Conservation (phyloP, 305 asterid species). For the Withania somnifera region DNA sequence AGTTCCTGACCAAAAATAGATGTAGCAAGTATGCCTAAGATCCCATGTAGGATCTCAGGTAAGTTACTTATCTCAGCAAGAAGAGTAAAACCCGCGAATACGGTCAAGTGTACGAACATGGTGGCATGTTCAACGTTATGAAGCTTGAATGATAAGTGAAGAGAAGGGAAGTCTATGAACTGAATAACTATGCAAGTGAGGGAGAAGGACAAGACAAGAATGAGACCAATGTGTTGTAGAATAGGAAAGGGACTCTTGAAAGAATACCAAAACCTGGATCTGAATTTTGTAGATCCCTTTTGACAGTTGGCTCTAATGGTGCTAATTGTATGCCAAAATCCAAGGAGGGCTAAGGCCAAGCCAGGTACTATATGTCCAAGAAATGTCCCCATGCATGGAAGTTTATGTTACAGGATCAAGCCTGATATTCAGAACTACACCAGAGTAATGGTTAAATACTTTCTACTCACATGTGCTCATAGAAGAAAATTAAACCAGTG, state of each 20-base stretch:
- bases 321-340: slow-evolving; percentile 60
- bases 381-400: slow-evolving; percentile 54
- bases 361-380: slow-evolving; percentile 60
- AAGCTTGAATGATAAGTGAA: slow-evolving; percentile 44
- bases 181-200: slow-evolving; percentile 42
- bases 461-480: not conserved
- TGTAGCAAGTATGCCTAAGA: slow-evolving; percentile 51
- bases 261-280: slow-evolving; percentile 55
- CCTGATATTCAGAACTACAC: not conserved
- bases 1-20: slow-evolving; percentile 65
- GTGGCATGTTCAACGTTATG: slow-evolving; percentile 58
- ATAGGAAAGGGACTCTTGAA: slow-evolving; percentile 24
- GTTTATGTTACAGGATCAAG: not conserved
- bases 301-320: slow-evolving; percentile 27
- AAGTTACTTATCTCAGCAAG: slow-evolving; percentile 29
- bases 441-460: slow-evolving; percentile 24
- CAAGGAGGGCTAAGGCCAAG: slow-evolving; percentile 51
- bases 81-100: slow-evolving; percentile 50
- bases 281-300: slow-evolving; percentile 43
- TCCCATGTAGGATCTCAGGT: slow-evolving; percentile 25
- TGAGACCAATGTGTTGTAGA: slow-evolving; percentile 41
- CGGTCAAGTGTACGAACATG: slow-evolving; percentile 50
- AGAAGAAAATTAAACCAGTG: not conserved
- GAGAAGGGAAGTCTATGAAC: slow-evolving; percentile 31
- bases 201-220: slow-evolving; percentile 47